phyloP scores from a whole-genome alignment of 345 rosid species.

The Eucalyptus regnans region DNA sequence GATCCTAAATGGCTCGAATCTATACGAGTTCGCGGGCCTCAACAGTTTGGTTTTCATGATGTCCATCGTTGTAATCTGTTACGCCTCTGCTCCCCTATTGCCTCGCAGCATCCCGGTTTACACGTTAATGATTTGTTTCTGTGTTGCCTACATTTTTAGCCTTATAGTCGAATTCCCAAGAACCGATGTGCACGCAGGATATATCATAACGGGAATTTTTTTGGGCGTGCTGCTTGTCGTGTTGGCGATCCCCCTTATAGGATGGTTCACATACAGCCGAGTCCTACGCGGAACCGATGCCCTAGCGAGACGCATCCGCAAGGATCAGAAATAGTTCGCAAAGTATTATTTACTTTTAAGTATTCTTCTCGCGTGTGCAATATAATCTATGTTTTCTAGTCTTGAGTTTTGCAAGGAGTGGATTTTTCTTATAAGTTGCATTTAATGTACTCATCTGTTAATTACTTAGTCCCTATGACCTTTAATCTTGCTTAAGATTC shows the following conservation, averaged over 20 bases:
- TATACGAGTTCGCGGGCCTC: background rate
- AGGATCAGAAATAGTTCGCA: background rate
- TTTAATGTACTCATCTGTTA: background rate
- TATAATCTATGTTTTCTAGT: background rate
- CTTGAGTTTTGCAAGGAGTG: background rate
- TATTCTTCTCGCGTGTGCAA: background rate
- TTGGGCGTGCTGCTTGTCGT: accelerated
- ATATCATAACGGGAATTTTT: accelerated
- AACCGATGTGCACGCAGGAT: accelerated
- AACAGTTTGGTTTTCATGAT: background rate
- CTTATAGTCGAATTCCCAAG: background rate
- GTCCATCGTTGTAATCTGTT: background rate
- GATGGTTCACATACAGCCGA: background rate
- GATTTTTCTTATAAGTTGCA: background rate
- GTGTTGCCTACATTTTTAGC: background rate
- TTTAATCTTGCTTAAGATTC: background rate
- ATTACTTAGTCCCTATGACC: background rate
- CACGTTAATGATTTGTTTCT: background rate
- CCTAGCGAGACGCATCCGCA: background rate
- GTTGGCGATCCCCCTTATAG: background rate
- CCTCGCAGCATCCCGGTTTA: background rate
- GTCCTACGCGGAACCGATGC: background rate
- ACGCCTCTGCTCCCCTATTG: background rate
- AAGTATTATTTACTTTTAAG: background rate
- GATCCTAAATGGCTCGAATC: background rate